Base-by-base conservation (phyloP, 345 rosid genomes). In the Boechera divaricarpa region DNA sequence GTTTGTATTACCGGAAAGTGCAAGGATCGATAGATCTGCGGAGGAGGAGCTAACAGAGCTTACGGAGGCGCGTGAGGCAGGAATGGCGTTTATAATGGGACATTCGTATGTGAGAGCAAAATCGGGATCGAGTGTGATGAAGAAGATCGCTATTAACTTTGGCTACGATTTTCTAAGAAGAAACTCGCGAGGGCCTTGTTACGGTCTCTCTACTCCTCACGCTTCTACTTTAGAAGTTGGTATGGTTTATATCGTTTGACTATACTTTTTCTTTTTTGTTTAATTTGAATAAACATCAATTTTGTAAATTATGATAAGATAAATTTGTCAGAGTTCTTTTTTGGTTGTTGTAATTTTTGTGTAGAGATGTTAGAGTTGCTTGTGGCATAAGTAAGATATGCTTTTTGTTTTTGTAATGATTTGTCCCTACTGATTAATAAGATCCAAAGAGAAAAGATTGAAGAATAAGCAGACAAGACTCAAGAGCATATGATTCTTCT, bases 211-310 rank as follows among this genome's bases (percentile, higher is more conserved):
- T 82, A 83, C 90, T 47, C 96, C 99, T 4, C 94, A 83, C 42
- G 99, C 96, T 52, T 92, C 96, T 15, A 95, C 97, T 10, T 79
- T 95, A 59, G 98, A 95, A 82, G 99, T 95, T 63, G 99, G 99
- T 69, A 91, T 95, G 99, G 80, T 89, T 28, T 95, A 92, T 81
- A 69, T 63, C 73, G 99, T 95, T 36, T 95, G 72, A 82, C 39
- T 15, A 42, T 8, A 62, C 16, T 9, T 58, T 75, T 42, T 7
- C 0, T 62, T 21, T 68, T 21, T 21, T 10, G 1, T 53, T 26
- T 5, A 33, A 10, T 47, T 38, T 70, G 65, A 63, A 57, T 71
- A 54, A 16, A 35, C 58, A 28, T 75, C 54, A 45, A 1, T 49
- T 76, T 70, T 67, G 79, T 67, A 58, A 47, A 67, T 64, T 32